These are phyloP conservation scores for Tuber brumale DNA, from an alignment of 495 filamentous ascomycete species.

Conservation along the genomic window DNA sequence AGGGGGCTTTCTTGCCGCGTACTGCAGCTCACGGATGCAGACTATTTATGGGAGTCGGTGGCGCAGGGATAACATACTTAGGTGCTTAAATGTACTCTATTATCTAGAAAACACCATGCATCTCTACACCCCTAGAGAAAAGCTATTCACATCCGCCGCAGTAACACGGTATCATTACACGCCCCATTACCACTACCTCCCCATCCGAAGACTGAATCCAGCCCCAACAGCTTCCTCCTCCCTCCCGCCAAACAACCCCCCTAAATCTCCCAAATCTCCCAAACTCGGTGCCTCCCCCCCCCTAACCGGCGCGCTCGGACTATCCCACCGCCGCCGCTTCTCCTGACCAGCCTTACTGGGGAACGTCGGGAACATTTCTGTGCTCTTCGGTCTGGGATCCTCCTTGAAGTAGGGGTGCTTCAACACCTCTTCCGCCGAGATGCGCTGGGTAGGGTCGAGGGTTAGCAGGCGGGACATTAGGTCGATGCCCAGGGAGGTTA, in stretches of 20 bases:
- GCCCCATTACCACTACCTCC: conserved; percentile 30
- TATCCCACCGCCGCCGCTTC: conserved; percentile 63
- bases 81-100: neutral
- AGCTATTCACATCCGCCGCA: neutral
- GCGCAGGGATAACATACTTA: neutral
- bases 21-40: neutral
- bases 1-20: neutral
- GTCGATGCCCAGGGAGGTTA: conserved; percentile 65
- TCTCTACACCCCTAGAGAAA: neutral
- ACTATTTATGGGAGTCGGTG: neutral
- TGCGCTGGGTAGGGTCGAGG: conserved; percentile 66
- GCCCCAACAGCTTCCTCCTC: conserved; percentile 59
- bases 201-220: conserved; percentile 74
- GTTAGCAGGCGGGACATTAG: conserved; percentile 65
- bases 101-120: neutral
- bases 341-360: conserved; percentile 93
- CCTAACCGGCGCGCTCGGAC: conserved; percentile 77
- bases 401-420: conserved; percentile 80
- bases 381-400: conserved; percentile 77
- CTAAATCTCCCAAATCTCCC: conserved; percentile 63
- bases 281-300: conserved; percentile 64
- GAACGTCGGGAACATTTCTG: conserved; percentile 85
- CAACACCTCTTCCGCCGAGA: conserved; percentile 62
- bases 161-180: neutral
- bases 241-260: conserved; percentile 66